phyloP scores from a whole-genome alignment of 192 early-diverging fungal genomes.

The Umbelopsis vinacea region DNA sequence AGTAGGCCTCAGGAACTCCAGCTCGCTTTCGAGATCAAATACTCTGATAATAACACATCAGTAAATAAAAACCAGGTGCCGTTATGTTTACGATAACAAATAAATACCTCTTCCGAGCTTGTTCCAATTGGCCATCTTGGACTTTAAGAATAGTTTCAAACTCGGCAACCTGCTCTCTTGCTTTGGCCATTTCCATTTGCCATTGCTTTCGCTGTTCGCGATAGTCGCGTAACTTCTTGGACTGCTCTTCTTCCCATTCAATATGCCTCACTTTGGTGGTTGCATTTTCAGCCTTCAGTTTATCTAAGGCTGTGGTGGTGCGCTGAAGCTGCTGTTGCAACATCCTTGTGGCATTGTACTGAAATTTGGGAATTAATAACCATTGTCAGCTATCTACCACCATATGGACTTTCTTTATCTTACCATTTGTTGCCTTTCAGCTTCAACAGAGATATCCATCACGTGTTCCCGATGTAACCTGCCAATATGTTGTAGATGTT shows the following conservation, averaged over 20 bases:
- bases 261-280: slow-evolving; percentile 54
- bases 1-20: slow-evolving; percentile 48
- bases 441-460: slow-evolving; percentile 56
- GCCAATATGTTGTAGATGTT: slow-evolving; percentile 64
- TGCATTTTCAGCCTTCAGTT: slow-evolving; percentile 50
- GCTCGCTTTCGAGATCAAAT: slow-evolving; percentile 50
- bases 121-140: slow-evolving; percentile 28
- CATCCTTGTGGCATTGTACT: slow-evolving; percentile 55
- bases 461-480: slow-evolving; percentile 60
- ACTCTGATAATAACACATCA: slow-evolving; percentile 27
- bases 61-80: background rate
- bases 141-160: slow-evolving; percentile 38
- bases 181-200: slow-evolving; percentile 43
- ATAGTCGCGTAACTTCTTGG: slow-evolving; percentile 49
- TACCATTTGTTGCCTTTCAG: slow-evolving; percentile 53
- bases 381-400: background rate
- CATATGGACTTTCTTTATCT: background rate
- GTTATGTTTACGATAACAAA: background rate
- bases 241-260: slow-evolving; percentile 59
- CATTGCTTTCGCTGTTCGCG: slow-evolving; percentile 53
- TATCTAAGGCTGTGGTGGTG: slow-evolving; percentile 45
- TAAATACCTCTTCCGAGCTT: slow-evolving; percentile 35
- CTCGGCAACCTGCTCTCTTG: slow-evolving; percentile 46
- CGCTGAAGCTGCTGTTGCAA: slow-evolving; percentile 50
- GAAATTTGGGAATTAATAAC: background rate